These are phyloP conservation scores for Claviceps sp. DNA, from an alignment of 2,329 filamentous ascomycete genomes.

Conservation along the genomic window DNA sequence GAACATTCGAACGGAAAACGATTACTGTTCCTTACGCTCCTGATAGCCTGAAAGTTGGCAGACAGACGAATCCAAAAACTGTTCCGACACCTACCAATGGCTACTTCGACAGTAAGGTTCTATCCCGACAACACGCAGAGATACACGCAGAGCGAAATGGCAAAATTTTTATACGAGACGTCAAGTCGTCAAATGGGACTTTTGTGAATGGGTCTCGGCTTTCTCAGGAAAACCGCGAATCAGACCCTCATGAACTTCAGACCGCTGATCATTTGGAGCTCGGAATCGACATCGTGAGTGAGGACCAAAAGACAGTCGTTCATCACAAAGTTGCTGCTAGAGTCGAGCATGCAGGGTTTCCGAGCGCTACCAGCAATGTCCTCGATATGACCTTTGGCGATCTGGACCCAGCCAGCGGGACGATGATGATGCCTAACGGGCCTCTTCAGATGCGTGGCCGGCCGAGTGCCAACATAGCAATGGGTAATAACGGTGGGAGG, in stretches of 20 bases:
- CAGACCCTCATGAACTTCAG: slow-evolving; percentile 84
- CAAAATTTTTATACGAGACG: slow-evolving; percentile 90
- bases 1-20: slow-evolving; percentile 93
- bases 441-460: slow-evolving; percentile 59
- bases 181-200: slow-evolving; percentile 97
- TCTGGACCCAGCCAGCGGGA: slow-evolving; percentile 65
- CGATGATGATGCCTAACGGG: slow-evolving; percentile 56
- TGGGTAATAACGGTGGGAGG: slow-evolving; percentile 47
- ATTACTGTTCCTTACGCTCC: slow-evolving; percentile 86
- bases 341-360: slow-evolving; percentile 85
- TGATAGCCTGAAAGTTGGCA: slow-evolving; percentile 87
- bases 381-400: slow-evolving; percentile 88
- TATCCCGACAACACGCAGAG: slow-evolving; percentile 91
- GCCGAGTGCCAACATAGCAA: slow-evolving; percentile 52
- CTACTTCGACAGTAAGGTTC: slow-evolving; percentile 95
- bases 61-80: slow-evolving; percentile 95
- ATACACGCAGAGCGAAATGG: slow-evolving; percentile 78
- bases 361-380: slow-evolving; percentile 60
- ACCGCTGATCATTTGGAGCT: slow-evolving; percentile 87
- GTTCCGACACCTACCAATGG: slow-evolving; percentile 83
- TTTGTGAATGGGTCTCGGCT: slow-evolving; percentile 89
- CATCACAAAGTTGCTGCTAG: slow-evolving; percentile 97
- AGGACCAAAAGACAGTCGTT: slow-evolving; percentile 96
- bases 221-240: slow-evolving; percentile 90
- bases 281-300: slow-evolving; percentile 95